Percentiles rank a stretch among this genome's conserved stretches.
Conservation (phyloP, 192 early-diverging fungal species). For the Coemansia sp. region DNA sequence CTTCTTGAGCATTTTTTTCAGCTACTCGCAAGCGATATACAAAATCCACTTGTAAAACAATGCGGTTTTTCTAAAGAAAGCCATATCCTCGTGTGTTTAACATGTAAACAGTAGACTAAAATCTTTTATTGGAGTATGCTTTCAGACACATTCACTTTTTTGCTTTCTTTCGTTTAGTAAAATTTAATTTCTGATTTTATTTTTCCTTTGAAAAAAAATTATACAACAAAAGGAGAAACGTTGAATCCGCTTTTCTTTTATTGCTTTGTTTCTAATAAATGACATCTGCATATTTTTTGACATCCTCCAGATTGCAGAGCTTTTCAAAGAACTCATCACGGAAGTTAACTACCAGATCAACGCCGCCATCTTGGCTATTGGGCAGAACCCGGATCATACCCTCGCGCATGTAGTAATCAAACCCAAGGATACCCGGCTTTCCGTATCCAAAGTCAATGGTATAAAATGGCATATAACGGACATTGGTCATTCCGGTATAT, state of each 20-base stretch:
- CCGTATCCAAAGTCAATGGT: slow-evolving; percentile 50
- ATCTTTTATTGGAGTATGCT: too few relatives aligned
- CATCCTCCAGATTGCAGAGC: slow-evolving; percentile 10
- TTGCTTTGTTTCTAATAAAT: slow-evolving; percentile 21
- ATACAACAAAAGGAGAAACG: neutral
- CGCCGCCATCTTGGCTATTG: slow-evolving; percentile 44
- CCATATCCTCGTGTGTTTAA: too few relatives aligned
- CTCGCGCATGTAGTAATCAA: slow-evolving; percentile 31
- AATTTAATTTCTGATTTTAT: neutral
- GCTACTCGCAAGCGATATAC: too few relatives aligned
- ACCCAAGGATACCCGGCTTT: slow-evolving; percentile 24
- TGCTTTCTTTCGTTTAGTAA: neutral
- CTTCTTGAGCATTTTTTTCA: too few relatives aligned
- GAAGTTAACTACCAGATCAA: slow-evolving; percentile 39
- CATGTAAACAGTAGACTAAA: too few relatives aligned
- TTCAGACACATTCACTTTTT: neutral
- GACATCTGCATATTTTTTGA: slow-evolving; percentile 35
- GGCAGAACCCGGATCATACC: slow-evolving; percentile 34
- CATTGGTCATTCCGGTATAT: slow-evolving; percentile 29
- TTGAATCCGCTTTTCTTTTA: neutral
- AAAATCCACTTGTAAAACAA: too few relatives aligned
- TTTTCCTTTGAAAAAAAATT: neutral
- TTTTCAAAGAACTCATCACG: slow-evolving; percentile 25
- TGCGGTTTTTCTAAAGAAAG: too few relatives aligned
- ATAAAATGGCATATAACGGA: slow-evolving; percentile 41